Conservation (phyloP, 2,329 filamentous ascomycete genomes). For the Herpotrichia juniperi region DNA sequence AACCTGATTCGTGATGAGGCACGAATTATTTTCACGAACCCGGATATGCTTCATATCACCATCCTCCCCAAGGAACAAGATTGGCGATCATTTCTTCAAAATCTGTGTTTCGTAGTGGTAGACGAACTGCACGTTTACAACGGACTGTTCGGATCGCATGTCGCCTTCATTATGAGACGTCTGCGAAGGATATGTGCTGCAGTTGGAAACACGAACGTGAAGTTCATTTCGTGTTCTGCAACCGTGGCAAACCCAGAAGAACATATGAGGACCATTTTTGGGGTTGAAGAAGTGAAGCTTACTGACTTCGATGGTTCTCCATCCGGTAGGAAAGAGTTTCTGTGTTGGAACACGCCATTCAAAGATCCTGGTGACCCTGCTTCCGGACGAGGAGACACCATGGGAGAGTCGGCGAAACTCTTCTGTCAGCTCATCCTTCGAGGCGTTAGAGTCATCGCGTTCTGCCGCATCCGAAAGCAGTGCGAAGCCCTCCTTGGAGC, state of each 20-base stretch:
- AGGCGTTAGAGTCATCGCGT: constrained; percentile 90
- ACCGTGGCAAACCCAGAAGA: constrained; percentile 91
- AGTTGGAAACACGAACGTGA: constrained; percentile 82
- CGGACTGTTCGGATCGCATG: constrained; percentile 89
- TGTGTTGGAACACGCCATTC: constrained; percentile 97
- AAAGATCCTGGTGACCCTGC: constrained; percentile 87
- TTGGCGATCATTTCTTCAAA: constrained; percentile 88
- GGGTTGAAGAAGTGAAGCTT: constrained; percentile 77
- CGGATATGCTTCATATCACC: constrained; percentile 95
- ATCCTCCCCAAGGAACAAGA: constrained; percentile 89
- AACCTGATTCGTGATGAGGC: constrained; percentile 85
- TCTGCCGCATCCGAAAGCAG: constrained; percentile 84
- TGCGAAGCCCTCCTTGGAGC: constrained; percentile 85
- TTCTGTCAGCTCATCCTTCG: constrained; percentile 89
- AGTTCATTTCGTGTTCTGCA: constrained; percentile 94
- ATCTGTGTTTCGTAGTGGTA: constrained; percentile 86
- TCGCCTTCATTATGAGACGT: constrained; percentile 92
- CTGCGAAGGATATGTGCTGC: constrained; percentile 87
- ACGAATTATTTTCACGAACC: constrained; percentile 94
- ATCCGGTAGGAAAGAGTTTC: constrained; percentile 88
- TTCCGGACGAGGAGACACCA: constrained; percentile 82
- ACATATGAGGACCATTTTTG: constrained; percentile 95
- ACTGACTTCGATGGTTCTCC: constrained; percentile 94
- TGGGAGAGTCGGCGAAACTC: constrained; percentile 84
- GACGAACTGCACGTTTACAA: constrained; percentile 95